Base-by-base conservation (phyloP, 345 rosid genomes). In the Odontarrhena argentea region DNA sequence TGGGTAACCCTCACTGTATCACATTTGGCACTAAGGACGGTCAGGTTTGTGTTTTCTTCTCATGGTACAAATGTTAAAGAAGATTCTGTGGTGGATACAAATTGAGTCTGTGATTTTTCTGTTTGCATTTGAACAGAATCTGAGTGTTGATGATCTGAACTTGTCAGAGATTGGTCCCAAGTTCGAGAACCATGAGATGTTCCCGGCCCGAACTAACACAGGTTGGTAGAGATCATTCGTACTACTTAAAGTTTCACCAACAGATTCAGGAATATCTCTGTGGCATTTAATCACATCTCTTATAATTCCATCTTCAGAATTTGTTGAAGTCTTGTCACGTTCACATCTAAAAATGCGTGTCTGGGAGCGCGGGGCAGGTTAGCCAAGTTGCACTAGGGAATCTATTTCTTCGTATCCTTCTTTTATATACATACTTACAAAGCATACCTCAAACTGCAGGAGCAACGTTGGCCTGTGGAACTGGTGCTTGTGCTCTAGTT, bases 351-450 rank as follows among this genome's bases (percentile, higher is more conserved):
- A 91, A 81, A 91, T 95, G 96, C 90, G 89, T 46, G 98, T 91
- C 14, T 91, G 99, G 99, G 98, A 95, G 80, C 98, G 97, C 4
- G 98, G 99, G 22, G 96, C 98, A 74, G 96, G 96, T 88, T 59
- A 71, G 82, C 62, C 63, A 5, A 56, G 15, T 13, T 36, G 54
- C 54, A 6, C 7, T 9, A 43, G 45, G 1, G 1, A 45, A 30
- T 60, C 15, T 35, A 8, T 6, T 14, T 35, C 43, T 37, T 14
- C 47, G 65, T 47, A 22, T 67, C 53, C 53, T 32, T 32, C 46
- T 40, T 30, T 40, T 30, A 30, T 15, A 35, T 37, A 41, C 56
- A 22, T n/a, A 28, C 42, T 57, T 10, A 45, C 54, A 12, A 45
- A 60, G 15, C 58, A 44, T 32, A 61, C 60, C 32, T 11, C 13